Evolutionary conservation across 192 early-diverging fungal species (phyloP), one percentile per base, ranked within the genome.

Genomic region (Diversispora eburnea): DNA sequence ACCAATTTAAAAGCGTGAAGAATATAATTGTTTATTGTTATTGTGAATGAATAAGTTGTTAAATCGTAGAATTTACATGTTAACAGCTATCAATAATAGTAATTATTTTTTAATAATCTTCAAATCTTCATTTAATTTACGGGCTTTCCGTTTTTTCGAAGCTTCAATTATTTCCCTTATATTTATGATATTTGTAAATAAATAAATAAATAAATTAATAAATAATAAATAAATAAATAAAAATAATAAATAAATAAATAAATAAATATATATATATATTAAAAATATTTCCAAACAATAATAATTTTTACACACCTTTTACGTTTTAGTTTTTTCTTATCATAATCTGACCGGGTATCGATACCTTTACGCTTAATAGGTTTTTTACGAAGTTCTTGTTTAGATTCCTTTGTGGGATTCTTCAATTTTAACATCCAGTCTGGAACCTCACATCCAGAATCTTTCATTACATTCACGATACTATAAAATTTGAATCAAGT

Each of bases 381-480:
- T 45, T 79, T 82, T 67, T 88, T 90, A 72, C 85, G 86, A 69
- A 94, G 76, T 54, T 89, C 82, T 74, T 87, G 78, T 58, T 84
- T 85, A 25, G 82, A 43, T 6, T 13, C 77, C 68, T 83, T 84
- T 83, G 77, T 84, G 67, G 90, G 87, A 55, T 91, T 90, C 73
- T 93, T 92, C 69, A 99, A 82, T 68, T 87, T 72, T 75, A 99
- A 77, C 96, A 99, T 98, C 97, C 97, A 99, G 45, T 98, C 95
- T 41, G 96, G 94, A 6, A 99, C 92, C 2, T 97, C 92, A 81
- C 96, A 96, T 6, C 96, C 97, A 47, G 91, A 93, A 64, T 93
- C 90, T 51, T 88, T 85, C 95, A 99, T 98, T 9, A 99, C 96
- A 79, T 99, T 98, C 13, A 97, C 96, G 67, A 99, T 91, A 56